Evolutionary conservation across 805 yeast genomes (phyloP).

Genomic region (Candida ortonii): DNA sequence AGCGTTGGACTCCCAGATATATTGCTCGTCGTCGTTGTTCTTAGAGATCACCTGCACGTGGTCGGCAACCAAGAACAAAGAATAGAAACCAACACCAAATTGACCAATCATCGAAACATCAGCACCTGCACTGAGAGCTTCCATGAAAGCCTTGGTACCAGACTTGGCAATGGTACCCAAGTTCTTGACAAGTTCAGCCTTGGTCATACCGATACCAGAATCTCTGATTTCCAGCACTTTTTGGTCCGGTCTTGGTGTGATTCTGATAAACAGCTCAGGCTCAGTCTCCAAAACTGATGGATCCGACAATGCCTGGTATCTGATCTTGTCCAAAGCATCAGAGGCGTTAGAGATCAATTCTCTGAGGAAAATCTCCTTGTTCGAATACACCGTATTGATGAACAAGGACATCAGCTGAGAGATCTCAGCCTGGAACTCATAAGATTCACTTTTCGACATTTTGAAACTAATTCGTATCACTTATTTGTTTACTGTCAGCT

Average conservation of each 20-base stretch:
- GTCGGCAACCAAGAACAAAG: constrained; percentile 98
- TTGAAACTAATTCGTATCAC: too few relatives aligned
- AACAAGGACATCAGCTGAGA: constrained; percentile 99
- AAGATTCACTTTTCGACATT: constrained; percentile 61
- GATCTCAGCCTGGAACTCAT: constrained; percentile 99
- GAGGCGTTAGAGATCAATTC: constrained; percentile 98
- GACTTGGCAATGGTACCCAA: constrained; percentile 99
- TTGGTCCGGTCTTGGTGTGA: constrained; percentile 93
- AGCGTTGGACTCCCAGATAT: constrained; percentile 99
- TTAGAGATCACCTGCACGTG: constrained; percentile 97
- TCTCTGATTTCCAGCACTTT: constrained; percentile 96
- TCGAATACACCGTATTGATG: constrained; percentile 99
- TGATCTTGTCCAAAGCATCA: constrained; percentile 97
- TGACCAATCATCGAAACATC: constrained; percentile 99
- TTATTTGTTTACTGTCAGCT: background rate
- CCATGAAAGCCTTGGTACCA: constrained; percentile 99
- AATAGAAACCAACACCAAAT: constrained; percentile 99
- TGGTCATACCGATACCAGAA: constrained; percentile 99
- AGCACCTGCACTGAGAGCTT: constrained; percentile 98
- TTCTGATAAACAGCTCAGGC: constrained; percentile 95
- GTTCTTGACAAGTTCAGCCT: constrained; percentile 97
- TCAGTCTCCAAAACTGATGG: constrained; percentile 90
- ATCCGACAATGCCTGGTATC: constrained; percentile 94
- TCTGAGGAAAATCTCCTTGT: constrained; percentile 98
- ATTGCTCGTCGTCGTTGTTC: constrained; percentile 98